These are phyloP conservation scores for Zea mays DNA, from an alignment of 176 grass and related monocot species.

Conservation along the genomic window DNA sequence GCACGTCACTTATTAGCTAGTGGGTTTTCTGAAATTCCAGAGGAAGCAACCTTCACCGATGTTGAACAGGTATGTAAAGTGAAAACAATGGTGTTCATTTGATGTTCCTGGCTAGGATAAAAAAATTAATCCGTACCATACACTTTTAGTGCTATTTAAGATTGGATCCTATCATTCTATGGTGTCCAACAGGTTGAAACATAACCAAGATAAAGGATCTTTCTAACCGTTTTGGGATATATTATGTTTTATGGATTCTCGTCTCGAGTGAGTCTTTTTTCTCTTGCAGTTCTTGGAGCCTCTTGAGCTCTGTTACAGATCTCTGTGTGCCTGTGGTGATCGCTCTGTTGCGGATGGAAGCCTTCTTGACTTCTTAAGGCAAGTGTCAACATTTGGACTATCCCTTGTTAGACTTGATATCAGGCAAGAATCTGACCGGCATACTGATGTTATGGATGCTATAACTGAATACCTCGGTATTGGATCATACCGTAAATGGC, in stretches of 20 bases:
- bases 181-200: not conserved
- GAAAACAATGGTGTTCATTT: conserved; percentile 13
- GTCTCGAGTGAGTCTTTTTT: conserved; percentile 23
- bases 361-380: conserved; percentile 87
- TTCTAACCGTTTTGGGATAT: not conserved
- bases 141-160: conserved; percentile 5
- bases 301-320: conserved; percentile 89
- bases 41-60: conserved; percentile 74
- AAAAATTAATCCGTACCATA: not conserved
- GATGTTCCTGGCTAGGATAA: conserved; percentile 14
- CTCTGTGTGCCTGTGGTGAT: conserved; percentile 86
- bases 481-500: conserved; percentile 84
- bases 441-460: conserved; percentile 83
- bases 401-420: conserved; percentile 94
- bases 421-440: conserved; percentile 90
- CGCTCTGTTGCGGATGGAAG: conserved; percentile 79
- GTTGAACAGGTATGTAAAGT: conserved; percentile 64
- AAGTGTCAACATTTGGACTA: conserved; percentile 93
- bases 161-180: not conserved
- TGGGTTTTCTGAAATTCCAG: conserved; percentile 93
- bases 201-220: conserved; percentile 1
- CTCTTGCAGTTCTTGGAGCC: conserved; percentile 82
- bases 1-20: conserved; percentile 86
- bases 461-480: conserved; percentile 75
- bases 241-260: not conserved